phyloP scores from a whole-genome alignment of 108 stramenopile genomes.

The Fragilariopsis cylindrus region DNA sequence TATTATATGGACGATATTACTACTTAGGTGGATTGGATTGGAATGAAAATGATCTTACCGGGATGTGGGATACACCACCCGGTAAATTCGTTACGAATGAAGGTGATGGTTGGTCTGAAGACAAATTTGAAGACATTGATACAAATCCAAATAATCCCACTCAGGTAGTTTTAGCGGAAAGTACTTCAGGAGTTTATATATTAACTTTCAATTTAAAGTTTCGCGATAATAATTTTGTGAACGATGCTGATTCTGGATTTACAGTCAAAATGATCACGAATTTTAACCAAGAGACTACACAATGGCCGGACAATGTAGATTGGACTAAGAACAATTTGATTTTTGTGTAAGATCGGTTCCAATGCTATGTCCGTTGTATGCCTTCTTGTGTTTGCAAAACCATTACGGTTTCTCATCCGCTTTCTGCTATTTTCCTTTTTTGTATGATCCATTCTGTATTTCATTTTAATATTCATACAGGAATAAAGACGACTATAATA shows the following conservation, averaged over 20 bases:
- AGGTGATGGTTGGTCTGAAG: not conserved
- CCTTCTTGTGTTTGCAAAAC: no score
- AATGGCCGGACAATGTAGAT: slow-evolving; percentile 39
- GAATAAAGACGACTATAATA: not conserved
- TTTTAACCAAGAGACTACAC: not conserved
- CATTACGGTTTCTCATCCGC: no score
- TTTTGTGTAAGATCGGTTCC: not conserved
- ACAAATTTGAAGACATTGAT: slow-evolving; percentile 35
- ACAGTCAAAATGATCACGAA: slow-evolving; percentile 4
- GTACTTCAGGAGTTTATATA: slow-evolving; percentile 21
- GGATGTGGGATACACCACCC: not conserved
- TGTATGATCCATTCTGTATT: no score
- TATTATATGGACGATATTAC: slow-evolving; percentile 27
- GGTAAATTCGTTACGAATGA: slow-evolving; percentile 13
- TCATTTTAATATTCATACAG: not conserved
- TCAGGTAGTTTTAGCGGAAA: slow-evolving; percentile 24
- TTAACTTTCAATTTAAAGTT: slow-evolving; percentile 21
- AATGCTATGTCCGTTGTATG: no score
- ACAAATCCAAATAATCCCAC: slow-evolving; percentile 27
- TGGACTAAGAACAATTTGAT: slow-evolving; percentile 32
- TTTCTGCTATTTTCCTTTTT: no score
- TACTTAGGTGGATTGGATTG: slow-evolving; percentile 3
- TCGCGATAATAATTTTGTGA: slow-evolving; percentile 1
- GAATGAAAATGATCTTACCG: slow-evolving; percentile 1
- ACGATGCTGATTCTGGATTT: slow-evolving; percentile 14